These are phyloP conservation scores for Sarocladium oryzae DNA, from an alignment of 2,329 filamentous ascomycete genomes.

Conservation along the genomic window DNA sequence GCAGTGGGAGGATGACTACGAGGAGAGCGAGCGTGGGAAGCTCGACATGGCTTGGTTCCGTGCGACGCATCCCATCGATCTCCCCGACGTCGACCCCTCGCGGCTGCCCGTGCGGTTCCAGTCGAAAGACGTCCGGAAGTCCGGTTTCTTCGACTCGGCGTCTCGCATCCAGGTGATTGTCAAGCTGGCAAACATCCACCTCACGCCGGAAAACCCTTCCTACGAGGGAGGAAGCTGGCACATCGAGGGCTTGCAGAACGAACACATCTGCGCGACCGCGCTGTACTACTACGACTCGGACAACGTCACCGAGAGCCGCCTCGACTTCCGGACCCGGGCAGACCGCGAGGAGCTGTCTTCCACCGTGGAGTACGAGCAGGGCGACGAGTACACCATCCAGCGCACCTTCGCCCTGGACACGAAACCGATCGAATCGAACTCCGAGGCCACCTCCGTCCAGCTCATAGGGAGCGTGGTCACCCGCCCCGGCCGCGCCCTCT, in stretches of 20 bases:
- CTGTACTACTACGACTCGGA: slow-evolving; percentile 55
- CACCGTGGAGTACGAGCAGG: slow-evolving; percentile 23
- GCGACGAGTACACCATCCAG: slow-evolving; percentile 26
- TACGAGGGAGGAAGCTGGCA: slow-evolving; percentile 51
- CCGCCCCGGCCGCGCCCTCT: slow-evolving; percentile 40
- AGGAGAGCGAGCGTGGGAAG: slow-evolving; percentile 13
- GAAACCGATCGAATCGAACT: neutral
- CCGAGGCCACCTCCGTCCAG: slow-evolving; percentile 19
- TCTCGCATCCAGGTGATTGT: slow-evolving; percentile 53
- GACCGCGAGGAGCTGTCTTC: slow-evolving; percentile 21
- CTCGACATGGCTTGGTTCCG: slow-evolving; percentile 23
- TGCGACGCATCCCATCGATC: slow-evolving; percentile 17
- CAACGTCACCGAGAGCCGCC: slow-evolving; percentile 48
- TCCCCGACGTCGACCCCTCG: slow-evolving; percentile 14
- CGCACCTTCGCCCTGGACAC: slow-evolving; percentile 27
- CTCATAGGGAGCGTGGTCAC: slow-evolving; percentile 42
- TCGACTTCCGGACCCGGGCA: slow-evolving; percentile 43
- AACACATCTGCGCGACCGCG: slow-evolving; percentile 57
- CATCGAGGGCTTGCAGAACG: slow-evolving; percentile 50
- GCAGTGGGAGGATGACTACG: slow-evolving; percentile 13
- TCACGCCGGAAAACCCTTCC: slow-evolving; percentile 49
- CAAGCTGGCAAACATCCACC: slow-evolving; percentile 55
- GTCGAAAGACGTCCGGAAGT: slow-evolving; percentile 17
- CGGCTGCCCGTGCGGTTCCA: neutral
- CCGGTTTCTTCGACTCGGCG: slow-evolving; percentile 22